These are phyloP conservation scores for Syzygium oleosum DNA, from an alignment of 345 rosid species.

Conservation along the genomic window DNA sequence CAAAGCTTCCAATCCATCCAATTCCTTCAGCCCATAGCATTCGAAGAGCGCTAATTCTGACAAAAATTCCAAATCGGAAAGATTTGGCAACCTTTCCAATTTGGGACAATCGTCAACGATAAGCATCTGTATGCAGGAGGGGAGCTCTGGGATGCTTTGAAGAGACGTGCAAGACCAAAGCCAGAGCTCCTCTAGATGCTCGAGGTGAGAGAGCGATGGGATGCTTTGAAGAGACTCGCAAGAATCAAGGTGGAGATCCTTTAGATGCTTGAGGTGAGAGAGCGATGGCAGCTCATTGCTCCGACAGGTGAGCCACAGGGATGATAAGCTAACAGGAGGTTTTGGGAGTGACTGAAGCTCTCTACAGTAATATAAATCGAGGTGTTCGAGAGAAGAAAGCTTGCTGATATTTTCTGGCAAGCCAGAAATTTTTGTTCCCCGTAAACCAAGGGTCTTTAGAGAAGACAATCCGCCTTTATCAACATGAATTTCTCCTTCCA, in stretches of 20 bases:
- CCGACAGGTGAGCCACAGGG: fast-evolving
- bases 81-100: background rate
- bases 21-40: background rate
- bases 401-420: background rate
- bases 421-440: background rate
- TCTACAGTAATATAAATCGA: fast-evolving
- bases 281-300: background rate
- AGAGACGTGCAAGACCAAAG: background rate
- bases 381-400: background rate
- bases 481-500: background rate
- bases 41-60: too few species aligned
- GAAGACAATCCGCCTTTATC: background rate
- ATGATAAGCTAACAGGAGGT: background rate
- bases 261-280: background rate
- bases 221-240: too few species aligned
- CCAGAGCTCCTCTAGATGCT: background rate
- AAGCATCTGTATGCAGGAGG: background rate
- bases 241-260: too few species aligned
- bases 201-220: background rate
- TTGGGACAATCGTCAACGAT: fast-evolving
- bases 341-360: background rate
- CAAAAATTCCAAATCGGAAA: too few species aligned
- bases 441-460: background rate
- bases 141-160: background rate
- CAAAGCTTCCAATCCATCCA: background rate